Evolutionary conservation across 2,329 filamentous ascomycete species (phyloP).

Genomic region (Aspergillus sp.): DNA sequence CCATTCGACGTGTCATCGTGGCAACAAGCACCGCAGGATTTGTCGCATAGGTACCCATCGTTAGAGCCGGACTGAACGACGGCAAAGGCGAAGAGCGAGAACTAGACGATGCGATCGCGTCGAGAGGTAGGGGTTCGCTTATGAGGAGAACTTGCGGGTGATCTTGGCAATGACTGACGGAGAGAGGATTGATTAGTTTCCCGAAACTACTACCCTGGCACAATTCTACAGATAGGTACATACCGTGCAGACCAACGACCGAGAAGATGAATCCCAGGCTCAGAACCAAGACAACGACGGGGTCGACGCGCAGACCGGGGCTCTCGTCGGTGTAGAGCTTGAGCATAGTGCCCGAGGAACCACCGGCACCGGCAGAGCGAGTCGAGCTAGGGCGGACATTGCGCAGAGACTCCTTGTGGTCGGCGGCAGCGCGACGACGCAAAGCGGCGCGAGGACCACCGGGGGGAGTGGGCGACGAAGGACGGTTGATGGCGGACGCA

Average conservation of each 20-base stretch:
- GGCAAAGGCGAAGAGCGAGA: background rate
- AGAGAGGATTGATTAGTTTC: conserved; percentile 9
- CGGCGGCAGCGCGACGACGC: conserved; percentile 89
- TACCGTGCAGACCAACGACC: conserved; percentile 96
- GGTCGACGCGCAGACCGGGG: conserved; percentile 94
- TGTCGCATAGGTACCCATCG: background rate
- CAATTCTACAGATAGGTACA: conserved; percentile 37
- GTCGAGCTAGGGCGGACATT: conserved; percentile 93
- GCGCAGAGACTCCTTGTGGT: conserved; percentile 95
- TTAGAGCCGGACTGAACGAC: background rate
- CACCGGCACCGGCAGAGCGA: conserved; percentile 87
- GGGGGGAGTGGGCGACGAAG: conserved; percentile 83
- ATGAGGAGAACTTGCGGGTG: conserved; percentile 77
- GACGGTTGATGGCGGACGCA: conserved; percentile 71
- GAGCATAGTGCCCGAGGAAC: conserved; percentile 97
- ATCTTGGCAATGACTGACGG: conserved; percentile 86
- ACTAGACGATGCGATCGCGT: background rate
- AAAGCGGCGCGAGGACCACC: conserved; percentile 95
- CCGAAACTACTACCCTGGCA: background rate
- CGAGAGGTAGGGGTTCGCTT: conserved; percentile 18
- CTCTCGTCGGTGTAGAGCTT: conserved; percentile 99
- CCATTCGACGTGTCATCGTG: background rate
- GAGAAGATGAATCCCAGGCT: conserved; percentile 98
- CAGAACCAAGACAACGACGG: conserved; percentile 92
- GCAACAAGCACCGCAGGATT: background rate